A percentile compares a stretch with the other conserved stretches of the same genome.
Evolutionary conservation across 2,329 filamentous ascomycete genomes (phyloP).

Genomic region (Clonostachys solani): DNA sequence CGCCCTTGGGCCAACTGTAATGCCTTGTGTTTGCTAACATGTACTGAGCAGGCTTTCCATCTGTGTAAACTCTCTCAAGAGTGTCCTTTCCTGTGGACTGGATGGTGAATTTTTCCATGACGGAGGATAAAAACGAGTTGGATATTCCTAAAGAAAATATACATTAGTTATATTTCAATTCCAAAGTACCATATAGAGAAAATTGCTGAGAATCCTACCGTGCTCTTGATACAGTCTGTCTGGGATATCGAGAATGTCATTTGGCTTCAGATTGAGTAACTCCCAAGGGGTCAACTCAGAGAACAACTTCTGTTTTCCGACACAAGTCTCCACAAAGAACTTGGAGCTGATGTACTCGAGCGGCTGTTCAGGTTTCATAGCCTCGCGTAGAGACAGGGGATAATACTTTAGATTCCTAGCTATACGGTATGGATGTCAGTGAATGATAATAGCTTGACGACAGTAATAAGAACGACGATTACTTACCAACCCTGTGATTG

Average conservation of each 20-base stretch:
- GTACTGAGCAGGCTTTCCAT: constrained; percentile 23
- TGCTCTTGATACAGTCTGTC: constrained; percentile 28
- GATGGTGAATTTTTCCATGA: constrained; percentile 18
- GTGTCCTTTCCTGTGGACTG: constrained; percentile 31
- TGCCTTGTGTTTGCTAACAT: constrained; percentile 35
- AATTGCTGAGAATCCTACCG: constrained; percentile 1
- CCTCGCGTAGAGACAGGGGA: constrained; percentile 27
- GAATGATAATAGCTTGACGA: too few species aligned
- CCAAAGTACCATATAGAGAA: too few species aligned
- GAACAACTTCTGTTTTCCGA: constrained; percentile 25
- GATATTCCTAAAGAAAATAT: constrained; percentile 20
- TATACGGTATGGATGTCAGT: constrained; percentile 3
- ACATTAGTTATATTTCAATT: too few species aligned
- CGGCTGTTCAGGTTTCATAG: constrained; percentile 25
- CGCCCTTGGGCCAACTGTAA: constrained; percentile 44
- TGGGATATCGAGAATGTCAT: constrained; percentile 32
- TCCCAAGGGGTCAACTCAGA: constrained; percentile 32
- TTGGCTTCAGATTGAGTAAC: constrained; percentile 34
- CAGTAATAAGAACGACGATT: too few species aligned
- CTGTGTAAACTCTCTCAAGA: constrained; percentile 24
- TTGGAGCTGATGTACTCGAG: constrained; percentile 29
- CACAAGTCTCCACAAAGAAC: constrained; percentile 27
- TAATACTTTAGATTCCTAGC: constrained; percentile 44
- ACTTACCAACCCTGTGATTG: too few species aligned
- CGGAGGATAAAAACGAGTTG: constrained; percentile 20